Percentiles rank a stretch among this genome's conserved stretches.
Evolutionary conservation across 106 monocot genomes (phyloP).

Genomic region (Dioscorea alata): DNA sequence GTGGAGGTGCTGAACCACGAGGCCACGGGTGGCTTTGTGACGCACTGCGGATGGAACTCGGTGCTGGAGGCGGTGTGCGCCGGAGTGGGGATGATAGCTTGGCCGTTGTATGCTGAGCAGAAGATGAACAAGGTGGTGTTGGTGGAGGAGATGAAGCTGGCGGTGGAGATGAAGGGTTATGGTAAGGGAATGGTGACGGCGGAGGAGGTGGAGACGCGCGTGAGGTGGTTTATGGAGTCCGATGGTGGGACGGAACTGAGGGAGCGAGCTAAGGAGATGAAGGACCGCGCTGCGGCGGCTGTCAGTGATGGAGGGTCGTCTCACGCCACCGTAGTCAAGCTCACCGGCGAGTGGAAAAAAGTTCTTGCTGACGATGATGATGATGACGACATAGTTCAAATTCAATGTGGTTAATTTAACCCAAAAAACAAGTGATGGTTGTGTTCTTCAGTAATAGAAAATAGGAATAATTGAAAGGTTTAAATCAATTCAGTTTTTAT

Average conservation of each 20-base stretch:
- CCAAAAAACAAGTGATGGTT: no score
- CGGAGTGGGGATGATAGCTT: slow-evolving; percentile 29
- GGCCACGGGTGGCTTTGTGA: slow-evolving; percentile 21
- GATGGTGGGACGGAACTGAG: slow-evolving; percentile 4
- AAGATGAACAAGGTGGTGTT: slow-evolving; percentile 18
- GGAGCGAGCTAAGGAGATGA: not conserved
- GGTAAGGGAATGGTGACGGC: slow-evolving; percentile 17
- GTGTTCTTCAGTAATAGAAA: no score
- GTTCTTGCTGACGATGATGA: not conserved
- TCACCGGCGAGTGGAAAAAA: slow-evolving; percentile 1
- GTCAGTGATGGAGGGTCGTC: slow-evolving; percentile 17
- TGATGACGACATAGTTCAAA: no score
- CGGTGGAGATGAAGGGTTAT: slow-evolving; percentile 19
- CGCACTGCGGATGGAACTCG: slow-evolving; percentile 36
- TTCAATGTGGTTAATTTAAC: no score
- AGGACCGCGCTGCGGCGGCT: slow-evolving; percentile 5
- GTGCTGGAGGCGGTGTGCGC: slow-evolving; percentile 18
- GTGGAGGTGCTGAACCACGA: slow-evolving; percentile 7
- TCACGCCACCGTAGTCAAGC: not conserved
- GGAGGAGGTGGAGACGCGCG: slow-evolving; percentile 20
- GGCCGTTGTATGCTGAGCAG: slow-evolving; percentile 35
- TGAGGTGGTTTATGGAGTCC: slow-evolving; percentile 27
- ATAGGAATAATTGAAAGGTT: no score
- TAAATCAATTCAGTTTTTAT: no score
- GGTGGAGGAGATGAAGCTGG: slow-evolving; percentile 17